Conservation (phyloP, 441 rosid species). For the Manihot esculenta region DNA sequence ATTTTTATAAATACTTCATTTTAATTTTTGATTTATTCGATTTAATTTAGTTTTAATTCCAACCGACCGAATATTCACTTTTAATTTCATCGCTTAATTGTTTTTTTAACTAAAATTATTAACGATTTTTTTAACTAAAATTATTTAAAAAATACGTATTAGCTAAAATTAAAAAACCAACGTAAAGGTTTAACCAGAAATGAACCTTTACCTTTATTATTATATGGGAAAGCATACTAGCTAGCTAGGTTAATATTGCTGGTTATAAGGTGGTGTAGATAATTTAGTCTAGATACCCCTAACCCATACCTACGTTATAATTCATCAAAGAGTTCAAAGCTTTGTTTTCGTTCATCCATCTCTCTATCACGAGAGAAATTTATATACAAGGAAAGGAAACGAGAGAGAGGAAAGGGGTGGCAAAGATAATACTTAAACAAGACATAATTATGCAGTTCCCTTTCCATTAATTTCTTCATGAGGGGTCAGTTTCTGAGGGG, state of each 20-base stretch:
- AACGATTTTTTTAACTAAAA: no score
- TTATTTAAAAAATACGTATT: no score
- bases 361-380: slow-evolving; percentile 19
- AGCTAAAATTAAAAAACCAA: no score
- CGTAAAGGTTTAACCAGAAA: no score
- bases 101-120: no score
- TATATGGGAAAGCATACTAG: no score
- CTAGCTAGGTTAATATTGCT: background rate
- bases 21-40: no score
- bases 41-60: no score
- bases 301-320: slow-evolving; percentile 31
- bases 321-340: slow-evolving; percentile 19
- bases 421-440: slow-evolving; percentile 25
- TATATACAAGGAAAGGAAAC: background rate
- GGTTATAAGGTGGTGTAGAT: slow-evolving; percentile 2
- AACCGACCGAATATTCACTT: no score
- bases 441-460: slow-evolving; percentile 40
- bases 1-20: no score
- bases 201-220: no score
- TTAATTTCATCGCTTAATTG: no score
- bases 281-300: slow-evolving; percentile 33
- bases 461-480: slow-evolving; percentile 37
- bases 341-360: slow-evolving; percentile 26
- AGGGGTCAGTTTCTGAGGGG: slow-evolving; percentile 33
- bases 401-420: slow-evolving; percentile 19